Evolutionary conservation across 352 stramenopile species (phyloP).

Genomic region (Thraustochytrium sp.): DNA sequence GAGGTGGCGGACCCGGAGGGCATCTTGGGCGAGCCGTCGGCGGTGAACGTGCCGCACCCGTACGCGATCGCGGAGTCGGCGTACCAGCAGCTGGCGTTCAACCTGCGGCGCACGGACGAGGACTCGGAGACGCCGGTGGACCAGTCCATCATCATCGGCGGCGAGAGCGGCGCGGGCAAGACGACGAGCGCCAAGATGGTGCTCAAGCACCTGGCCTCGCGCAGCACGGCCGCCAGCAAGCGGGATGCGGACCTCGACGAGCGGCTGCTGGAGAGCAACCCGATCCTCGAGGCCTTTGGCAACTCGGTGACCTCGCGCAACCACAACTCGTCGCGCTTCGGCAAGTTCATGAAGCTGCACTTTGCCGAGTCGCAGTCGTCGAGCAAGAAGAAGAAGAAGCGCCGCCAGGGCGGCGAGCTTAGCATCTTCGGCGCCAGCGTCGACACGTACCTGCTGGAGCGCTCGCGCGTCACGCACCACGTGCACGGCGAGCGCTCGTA

Average conservation of each 20-base stretch:
- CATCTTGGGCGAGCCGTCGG: slow-evolving; percentile 1
- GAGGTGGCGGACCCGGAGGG: slow-evolving; percentile 63
- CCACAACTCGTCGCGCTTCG: slow-evolving; percentile 90
- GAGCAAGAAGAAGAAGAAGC: slow-evolving; percentile 45
- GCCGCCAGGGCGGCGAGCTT: neutral
- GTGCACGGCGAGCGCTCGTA: slow-evolving; percentile 75
- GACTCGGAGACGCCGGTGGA: slow-evolving; percentile 32
- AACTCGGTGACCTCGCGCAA: slow-evolving; percentile 94
- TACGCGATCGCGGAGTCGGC: slow-evolving; percentile 78
- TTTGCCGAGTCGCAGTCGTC: slow-evolving; percentile 56
- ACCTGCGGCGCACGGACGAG: neutral
- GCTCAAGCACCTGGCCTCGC: slow-evolving; percentile 63
- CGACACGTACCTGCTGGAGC: slow-evolving; percentile 65
- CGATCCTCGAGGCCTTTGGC: slow-evolving; percentile 82
- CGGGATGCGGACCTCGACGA: slow-evolving; percentile 52
- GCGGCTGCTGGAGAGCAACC: slow-evolving; percentile 57
- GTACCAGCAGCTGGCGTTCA: slow-evolving; percentile 79
- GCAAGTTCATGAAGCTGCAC: slow-evolving; percentile 94
- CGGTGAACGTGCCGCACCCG: slow-evolving; percentile 65
- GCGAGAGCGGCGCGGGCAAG: slow-evolving; percentile 87
- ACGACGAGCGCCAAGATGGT: slow-evolving; percentile 64
- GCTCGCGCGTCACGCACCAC: slow-evolving; percentile 72
- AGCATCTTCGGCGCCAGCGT: slow-evolving; percentile 55
- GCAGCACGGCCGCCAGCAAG: slow-evolving; percentile 62
- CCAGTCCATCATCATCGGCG: slow-evolving; percentile 82